A percentile compares a stretch with the other conserved stretches of the same genome.
Conservation (phyloP, 805 yeast species). For the Brettanomyces anomalus region DNA sequence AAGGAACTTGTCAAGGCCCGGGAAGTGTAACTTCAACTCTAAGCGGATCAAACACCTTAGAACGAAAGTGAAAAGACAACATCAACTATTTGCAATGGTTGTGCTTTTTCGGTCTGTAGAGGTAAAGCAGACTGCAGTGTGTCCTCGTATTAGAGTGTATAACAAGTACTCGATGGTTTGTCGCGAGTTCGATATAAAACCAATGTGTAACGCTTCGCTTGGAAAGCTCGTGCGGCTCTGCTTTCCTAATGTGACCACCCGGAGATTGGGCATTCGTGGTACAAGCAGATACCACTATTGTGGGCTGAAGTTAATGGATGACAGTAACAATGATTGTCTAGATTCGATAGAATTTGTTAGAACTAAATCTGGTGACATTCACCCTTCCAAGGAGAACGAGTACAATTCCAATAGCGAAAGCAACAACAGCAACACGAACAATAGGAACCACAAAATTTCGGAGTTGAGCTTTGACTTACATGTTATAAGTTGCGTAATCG, state of each 20-base stretch:
- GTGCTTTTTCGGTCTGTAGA: constrained; percentile 67
- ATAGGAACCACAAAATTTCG: neutral
- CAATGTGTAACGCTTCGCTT: constrained; percentile 69
- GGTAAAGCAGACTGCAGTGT: constrained; percentile 38
- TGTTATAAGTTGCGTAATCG: constrained; percentile 7
- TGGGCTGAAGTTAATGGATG: constrained; percentile 47
- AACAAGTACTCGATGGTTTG: constrained; percentile 56
- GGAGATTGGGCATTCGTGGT: constrained; percentile 76
- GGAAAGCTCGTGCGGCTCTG: constrained; percentile 63
- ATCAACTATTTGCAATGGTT: constrained; percentile 74
- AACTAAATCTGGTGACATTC: neutral
- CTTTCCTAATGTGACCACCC: constrained; percentile 60
- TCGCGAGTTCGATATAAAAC: constrained; percentile 40
- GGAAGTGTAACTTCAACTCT: no score
- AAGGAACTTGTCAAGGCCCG: no score
- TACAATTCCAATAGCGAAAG: neutral
- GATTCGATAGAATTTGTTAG: neutral
- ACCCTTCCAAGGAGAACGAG: neutral
- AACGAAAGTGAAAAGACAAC: constrained; percentile 39
- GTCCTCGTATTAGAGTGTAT: constrained; percentile 60
- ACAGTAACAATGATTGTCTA: constrained; percentile 16
- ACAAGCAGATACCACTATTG: constrained; percentile 82
- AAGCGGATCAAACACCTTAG: constrained; percentile 10
- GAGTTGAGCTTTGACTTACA: constrained; percentile 8
- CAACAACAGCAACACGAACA: neutral